Conservation (phyloP, 352 stramenopile species). For the Phytophthora quininea region DNA sequence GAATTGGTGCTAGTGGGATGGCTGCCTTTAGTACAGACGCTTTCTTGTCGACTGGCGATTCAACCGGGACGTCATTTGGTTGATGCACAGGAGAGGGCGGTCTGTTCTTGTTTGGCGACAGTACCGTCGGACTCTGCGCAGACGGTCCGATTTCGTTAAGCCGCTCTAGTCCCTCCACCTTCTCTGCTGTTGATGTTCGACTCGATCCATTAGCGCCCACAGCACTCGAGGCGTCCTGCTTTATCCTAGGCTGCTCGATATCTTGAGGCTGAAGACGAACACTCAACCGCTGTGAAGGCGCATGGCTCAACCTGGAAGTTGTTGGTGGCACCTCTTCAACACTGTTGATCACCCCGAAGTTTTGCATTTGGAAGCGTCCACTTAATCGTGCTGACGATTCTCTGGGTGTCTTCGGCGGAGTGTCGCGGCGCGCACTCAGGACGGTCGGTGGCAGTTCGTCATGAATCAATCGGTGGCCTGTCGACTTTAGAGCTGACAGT, state of each 20-base stretch:
- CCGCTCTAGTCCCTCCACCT: conserved; percentile 13
- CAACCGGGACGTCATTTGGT: neutral
- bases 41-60: conserved; percentile 3
- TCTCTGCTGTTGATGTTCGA: conserved; percentile 13
- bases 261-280: conserved; percentile 18
- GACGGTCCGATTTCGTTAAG: conserved; percentile 16
- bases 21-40: neutral
- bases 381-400: conserved; percentile 14
- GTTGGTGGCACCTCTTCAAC: conserved; percentile 12
- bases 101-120: conserved; percentile 9
- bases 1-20: conserved; percentile 19
- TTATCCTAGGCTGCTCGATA: conserved; percentile 1
- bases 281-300: conserved; percentile 9
- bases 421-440: conserved; percentile 11
- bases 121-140: conserved; percentile 8
- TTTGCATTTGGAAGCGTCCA: conserved; percentile 13
- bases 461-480: conserved; percentile 26
- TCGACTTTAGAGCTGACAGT: conserved; percentile 23
- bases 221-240: conserved; percentile 1
- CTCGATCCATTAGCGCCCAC: conserved; percentile 5
- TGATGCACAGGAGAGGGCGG: conserved; percentile 17
- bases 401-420: conserved; percentile 1
- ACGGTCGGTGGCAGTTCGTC: conserved; percentile 16
- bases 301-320: conserved; percentile 8
- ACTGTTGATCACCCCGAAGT: conserved; percentile 1